phyloP scores from a whole-genome alignment of 2,329 filamentous ascomycete genomes.

The Colletotrichum zoysiae region DNA sequence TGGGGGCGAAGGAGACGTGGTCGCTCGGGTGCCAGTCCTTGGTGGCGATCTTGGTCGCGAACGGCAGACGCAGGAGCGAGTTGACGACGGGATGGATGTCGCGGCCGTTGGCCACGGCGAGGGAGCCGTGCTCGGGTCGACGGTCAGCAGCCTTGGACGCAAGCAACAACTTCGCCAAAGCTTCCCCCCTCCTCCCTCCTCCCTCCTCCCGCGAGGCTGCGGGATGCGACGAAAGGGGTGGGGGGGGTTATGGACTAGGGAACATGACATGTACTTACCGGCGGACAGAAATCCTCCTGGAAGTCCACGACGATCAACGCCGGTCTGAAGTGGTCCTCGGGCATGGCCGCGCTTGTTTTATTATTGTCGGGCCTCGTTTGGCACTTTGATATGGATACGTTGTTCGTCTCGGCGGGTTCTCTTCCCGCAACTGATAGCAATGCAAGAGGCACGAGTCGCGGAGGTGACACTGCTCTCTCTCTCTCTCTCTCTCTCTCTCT shows the following conservation, averaged over 20 bases:
- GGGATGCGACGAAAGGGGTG: slow-evolving; percentile 22
- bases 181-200: too few species aligned
- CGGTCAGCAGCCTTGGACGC: slow-evolving; percentile 20
- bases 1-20: slow-evolving; percentile 90
- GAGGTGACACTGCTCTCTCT: neutral
- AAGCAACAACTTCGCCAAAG: neutral
- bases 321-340: slow-evolving; percentile 55
- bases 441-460: slow-evolving; percentile 1
- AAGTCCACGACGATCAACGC: slow-evolving; percentile 83
- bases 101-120: slow-evolving; percentile 83
- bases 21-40: slow-evolving; percentile 88
- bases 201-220: neutral
- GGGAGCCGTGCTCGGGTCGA: slow-evolving; percentile 76
- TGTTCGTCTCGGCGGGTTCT: neutral
- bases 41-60: slow-evolving; percentile 83
- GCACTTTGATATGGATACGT: neutral
- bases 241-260: slow-evolving; percentile 5
- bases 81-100: slow-evolving; percentile 80
- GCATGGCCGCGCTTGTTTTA: slow-evolving; percentile 41
- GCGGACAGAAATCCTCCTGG: slow-evolving; percentile 95
- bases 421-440: neutral
- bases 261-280: slow-evolving; percentile 66
- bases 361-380: neutral
- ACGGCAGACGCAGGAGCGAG: slow-evolving; percentile 77
- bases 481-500: too few species aligned